Conservation (phyloP, 78 protist species). For the Carpediemonas membranifera region DNA sequence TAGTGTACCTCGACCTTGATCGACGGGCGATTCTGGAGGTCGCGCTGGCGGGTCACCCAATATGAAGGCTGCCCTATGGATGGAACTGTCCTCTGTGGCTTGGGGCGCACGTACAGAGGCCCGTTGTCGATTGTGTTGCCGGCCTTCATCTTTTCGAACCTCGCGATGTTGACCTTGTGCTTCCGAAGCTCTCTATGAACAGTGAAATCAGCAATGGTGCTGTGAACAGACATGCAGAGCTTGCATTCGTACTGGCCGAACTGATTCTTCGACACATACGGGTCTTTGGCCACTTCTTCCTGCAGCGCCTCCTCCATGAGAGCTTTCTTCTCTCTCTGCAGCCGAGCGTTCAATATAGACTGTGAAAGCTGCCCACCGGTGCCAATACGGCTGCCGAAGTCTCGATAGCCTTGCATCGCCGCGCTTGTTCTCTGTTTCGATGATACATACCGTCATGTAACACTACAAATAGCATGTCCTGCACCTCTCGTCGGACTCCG, state of each 20-base stretch:
- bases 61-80: neutral
- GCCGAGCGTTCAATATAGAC: too few species aligned
- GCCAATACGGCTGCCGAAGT: too few species aligned
- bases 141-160: neutral
- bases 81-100: neutral
- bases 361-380: too few species aligned
- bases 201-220: conserved; percentile 81
- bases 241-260: conserved; percentile 92
- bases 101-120: neutral
- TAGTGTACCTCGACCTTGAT: conserved; percentile 56
- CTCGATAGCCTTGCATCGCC: too few species aligned
- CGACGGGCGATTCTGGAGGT: neutral
- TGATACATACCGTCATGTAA: too few species aligned
- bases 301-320: neutral
- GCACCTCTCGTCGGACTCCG: too few species aligned
- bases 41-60: neutral
- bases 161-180: conserved; percentile 38
- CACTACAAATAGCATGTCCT: too few species aligned
- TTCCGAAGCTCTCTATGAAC: conserved; percentile 84
- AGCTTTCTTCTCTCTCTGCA: conserved; percentile 3
- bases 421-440: too few species aligned
- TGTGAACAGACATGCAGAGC: conserved; percentile 92
- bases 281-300: conserved; percentile 34
- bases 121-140: neutral
- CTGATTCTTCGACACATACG: conserved; percentile 63